Conservation (phyloP, 2,329 filamentous ascomycete genomes). For the Cadophora sp. region DNA sequence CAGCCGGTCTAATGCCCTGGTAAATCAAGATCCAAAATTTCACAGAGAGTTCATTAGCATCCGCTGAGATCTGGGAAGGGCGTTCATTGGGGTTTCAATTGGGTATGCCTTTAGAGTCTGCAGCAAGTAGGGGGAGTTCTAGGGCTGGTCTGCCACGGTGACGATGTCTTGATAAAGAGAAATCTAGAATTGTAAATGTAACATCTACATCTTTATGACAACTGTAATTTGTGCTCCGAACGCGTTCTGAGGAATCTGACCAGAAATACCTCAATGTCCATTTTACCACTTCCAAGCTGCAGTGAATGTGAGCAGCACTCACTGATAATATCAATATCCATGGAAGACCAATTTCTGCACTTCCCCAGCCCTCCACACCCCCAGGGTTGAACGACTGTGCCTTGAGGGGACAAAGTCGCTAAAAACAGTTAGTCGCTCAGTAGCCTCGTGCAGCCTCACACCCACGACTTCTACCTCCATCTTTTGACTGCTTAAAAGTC, state of each 20-base stretch:
- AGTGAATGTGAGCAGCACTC: not conserved
- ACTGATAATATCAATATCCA: not conserved
- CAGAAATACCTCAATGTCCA: too few species aligned
- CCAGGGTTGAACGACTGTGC: not conserved
- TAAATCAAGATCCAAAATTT: slow-evolving; percentile 21
- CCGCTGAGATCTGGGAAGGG: not conserved
- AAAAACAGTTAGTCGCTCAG: not conserved
- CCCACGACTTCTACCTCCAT: not conserved
- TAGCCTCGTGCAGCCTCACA: slow-evolving; percentile 17
- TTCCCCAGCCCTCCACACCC: not conserved
- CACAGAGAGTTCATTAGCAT: not conserved
- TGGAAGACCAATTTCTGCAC: not conserved
- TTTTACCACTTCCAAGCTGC: too few species aligned
- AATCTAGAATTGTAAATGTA: slow-evolving; percentile 3
- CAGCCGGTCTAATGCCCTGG: slow-evolving; percentile 41
- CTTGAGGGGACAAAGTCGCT: not conserved
- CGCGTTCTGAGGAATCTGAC: too few species aligned
- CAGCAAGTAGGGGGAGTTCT: slow-evolving; percentile 3
- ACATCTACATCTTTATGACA: not conserved
- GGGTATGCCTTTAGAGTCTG: not conserved
- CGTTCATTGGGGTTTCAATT: slow-evolving; percentile 2
- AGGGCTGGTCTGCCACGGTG: slow-evolving; percentile 5
- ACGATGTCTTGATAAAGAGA: slow-evolving; percentile 10
- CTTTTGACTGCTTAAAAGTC: not conserved
- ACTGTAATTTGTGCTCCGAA: not conserved